Percentiles rank a stretch among this genome's conserved stretches.
Evolutionary conservation across 2,329 filamentous ascomycete species (phyloP).

Genomic region (Colletotrichum sp.): DNA sequence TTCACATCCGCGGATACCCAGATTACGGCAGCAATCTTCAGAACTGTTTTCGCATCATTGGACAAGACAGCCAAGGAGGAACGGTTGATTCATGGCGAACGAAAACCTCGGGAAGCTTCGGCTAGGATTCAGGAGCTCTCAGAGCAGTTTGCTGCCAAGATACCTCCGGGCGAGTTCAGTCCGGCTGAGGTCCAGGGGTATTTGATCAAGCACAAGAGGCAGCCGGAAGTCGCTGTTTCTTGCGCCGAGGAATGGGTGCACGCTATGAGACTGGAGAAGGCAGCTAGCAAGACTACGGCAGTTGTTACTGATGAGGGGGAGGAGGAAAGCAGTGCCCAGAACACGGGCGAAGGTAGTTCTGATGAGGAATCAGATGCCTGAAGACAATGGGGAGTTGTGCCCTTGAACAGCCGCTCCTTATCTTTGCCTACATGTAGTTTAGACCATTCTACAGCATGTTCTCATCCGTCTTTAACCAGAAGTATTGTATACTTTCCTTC

Average conservation of each 20-base stretch:
- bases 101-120: fast-evolving
- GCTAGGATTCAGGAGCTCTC: background rate
- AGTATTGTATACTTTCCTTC: fast-evolving
- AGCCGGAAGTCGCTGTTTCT: background rate
- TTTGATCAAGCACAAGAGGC: background rate
- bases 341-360: background rate
- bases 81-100: background rate
- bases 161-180: background rate
- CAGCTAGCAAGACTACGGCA: background rate
- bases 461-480: background rate
- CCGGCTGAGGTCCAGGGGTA: background rate
- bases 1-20: background rate
- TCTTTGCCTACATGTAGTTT: background rate
- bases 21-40: background rate
- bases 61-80: background rate
- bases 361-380: background rate
- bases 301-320: background rate
- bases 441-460: background rate
- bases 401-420: background rate
- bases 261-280: background rate
- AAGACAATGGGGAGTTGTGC: background rate
- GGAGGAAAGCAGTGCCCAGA: background rate
- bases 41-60: background rate
- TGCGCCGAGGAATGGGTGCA: background rate
- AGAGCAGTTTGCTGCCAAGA: background rate